A percentile compares a stretch with the other conserved stretches of the same genome.
Conservation (phyloP, 2,329 filamentous ascomycete genomes). For the Aspergillus aculeatus region DNA sequence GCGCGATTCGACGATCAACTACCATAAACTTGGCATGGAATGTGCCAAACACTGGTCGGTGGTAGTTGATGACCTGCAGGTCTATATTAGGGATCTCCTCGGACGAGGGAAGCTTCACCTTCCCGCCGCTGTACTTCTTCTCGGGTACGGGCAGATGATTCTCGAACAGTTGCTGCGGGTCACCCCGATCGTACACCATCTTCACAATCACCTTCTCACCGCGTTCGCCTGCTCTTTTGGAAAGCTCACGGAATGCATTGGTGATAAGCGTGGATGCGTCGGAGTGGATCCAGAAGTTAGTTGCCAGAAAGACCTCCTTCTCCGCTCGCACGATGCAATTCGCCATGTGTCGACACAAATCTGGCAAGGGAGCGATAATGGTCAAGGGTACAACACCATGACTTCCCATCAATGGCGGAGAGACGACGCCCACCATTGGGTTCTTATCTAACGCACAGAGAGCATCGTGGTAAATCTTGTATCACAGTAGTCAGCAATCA, state of each 20-base stretch:
- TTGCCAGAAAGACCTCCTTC: slow-evolving; percentile 70
- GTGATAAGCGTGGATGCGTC: slow-evolving; percentile 66
- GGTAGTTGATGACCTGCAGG: slow-evolving; percentile 71
- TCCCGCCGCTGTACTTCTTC: slow-evolving; percentile 57
- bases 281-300: slow-evolving; percentile 73
- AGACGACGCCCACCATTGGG: slow-evolving; percentile 51
- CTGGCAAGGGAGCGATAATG: slow-evolving; percentile 66
- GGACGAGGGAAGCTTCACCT: slow-evolving; percentile 60
- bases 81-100: slow-evolving; percentile 70
- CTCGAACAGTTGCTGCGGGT: slow-evolving; percentile 61
- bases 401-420: slow-evolving; percentile 59
- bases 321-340: slow-evolving; percentile 73
- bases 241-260: slow-evolving; percentile 68
- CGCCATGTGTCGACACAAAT: slow-evolving; percentile 71
- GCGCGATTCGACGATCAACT: slow-evolving; percentile 68
- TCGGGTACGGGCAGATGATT: slow-evolving; percentile 62
- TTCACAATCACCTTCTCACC: slow-evolving; percentile 65
- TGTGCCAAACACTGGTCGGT: slow-evolving; percentile 68
- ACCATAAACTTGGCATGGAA: slow-evolving; percentile 78
- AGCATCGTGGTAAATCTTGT: slow-evolving; percentile 63
- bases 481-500: neutral
- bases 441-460: slow-evolving; percentile 45
- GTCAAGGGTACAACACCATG: slow-evolving; percentile 66
- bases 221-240: slow-evolving; percentile 59
- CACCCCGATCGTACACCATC: slow-evolving; percentile 72